These are phyloP conservation scores for Forsythia suspensa DNA, from an alignment of 257 asterid species.

Conservation along the genomic window DNA sequence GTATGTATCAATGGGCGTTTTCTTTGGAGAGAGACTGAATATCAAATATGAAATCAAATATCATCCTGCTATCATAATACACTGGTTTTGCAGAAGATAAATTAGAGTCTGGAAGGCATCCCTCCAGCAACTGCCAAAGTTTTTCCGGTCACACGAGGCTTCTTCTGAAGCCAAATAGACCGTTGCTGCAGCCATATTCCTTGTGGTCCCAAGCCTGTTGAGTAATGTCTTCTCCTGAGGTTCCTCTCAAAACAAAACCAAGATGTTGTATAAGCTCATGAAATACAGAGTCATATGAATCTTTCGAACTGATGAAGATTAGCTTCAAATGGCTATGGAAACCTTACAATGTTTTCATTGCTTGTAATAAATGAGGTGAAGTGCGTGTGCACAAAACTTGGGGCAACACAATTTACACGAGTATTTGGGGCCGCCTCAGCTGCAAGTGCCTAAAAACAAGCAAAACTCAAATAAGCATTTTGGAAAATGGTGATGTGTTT, in stretches of 20 bases:
- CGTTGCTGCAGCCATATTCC: constrained; percentile 82
- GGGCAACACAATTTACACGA: constrained; percentile 92
- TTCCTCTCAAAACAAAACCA: constrained; percentile 40
- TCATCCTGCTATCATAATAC: neutral
- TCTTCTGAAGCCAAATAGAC: constrained; percentile 89
- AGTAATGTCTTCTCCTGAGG: constrained; percentile 63
- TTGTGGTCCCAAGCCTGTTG: constrained; percentile 69
- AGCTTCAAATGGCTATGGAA: neutral
- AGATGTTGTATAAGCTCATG: neutral
- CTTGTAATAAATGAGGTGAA: constrained; percentile 56
- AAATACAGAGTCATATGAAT: neutral
- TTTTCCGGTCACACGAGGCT: constrained; percentile 82
- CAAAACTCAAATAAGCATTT: neutral
- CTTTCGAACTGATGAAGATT: neutral
- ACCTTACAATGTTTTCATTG: constrained; percentile 48
- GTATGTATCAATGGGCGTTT: too few relatives aligned
- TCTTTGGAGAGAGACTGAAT: too few relatives aligned
- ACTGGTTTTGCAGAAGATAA: too few relatives aligned
- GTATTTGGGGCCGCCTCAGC: constrained; percentile 87
- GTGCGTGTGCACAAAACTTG: constrained; percentile 90
- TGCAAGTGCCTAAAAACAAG: constrained; percentile 70
- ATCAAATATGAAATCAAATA: neutral
- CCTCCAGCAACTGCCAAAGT: constrained; percentile 85
- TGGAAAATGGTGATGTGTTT: too few relatives aligned
- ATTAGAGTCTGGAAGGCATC: constrained; percentile 66